Conservation (phyloP, 768 basidiomycete species). For the Leccinum fibrillosum region DNA sequence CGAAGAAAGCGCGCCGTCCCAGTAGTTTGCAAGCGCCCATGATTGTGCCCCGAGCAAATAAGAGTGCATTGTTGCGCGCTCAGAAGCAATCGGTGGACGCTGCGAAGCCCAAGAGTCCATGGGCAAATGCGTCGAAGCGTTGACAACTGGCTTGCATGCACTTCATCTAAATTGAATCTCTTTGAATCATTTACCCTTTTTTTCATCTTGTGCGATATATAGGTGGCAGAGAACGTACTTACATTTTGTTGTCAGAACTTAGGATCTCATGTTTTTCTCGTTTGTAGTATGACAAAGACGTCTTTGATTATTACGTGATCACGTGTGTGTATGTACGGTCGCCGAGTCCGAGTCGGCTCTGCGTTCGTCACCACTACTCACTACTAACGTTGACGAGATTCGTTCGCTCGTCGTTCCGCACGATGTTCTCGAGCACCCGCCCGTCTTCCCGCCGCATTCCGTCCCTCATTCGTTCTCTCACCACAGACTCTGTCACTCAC, state of each 20-base stretch:
- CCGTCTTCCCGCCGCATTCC: slow-evolving; percentile 12
- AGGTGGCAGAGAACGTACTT: slow-evolving; percentile 10
- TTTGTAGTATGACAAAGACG: background rate
- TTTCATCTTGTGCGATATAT: slow-evolving; percentile 17
- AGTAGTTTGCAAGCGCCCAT: slow-evolving; percentile 57
- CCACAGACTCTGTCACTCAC: slow-evolving; percentile 27
- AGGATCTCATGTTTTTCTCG: too few species aligned
- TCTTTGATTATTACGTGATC: background rate
- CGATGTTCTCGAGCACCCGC: slow-evolving; percentile 25
- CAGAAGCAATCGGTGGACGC: slow-evolving; percentile 54
- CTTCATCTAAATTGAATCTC: slow-evolving; percentile 1
- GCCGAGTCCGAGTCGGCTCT: too few species aligned
- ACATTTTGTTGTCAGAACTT: background rate
- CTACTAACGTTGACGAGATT: slow-evolving; percentile 7
- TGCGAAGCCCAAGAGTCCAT: slow-evolving; percentile 31
- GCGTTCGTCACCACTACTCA: background rate
- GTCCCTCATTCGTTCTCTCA: slow-evolving; percentile 17
- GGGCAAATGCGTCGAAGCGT: slow-evolving; percentile 30
- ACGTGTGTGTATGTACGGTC: slow-evolving; percentile 8
- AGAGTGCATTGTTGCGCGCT: slow-evolving; percentile 65
- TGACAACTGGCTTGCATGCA: slow-evolving; percentile 6
- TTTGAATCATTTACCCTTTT: slow-evolving; percentile 9
- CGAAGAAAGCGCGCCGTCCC: slow-evolving; percentile 43
- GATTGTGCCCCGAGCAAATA: slow-evolving; percentile 69
- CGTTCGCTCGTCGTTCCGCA: slow-evolving; percentile 11